Conservation (phyloP, 2,329 filamentous ascomycete species). For the Fusarium gaditjirri region DNA sequence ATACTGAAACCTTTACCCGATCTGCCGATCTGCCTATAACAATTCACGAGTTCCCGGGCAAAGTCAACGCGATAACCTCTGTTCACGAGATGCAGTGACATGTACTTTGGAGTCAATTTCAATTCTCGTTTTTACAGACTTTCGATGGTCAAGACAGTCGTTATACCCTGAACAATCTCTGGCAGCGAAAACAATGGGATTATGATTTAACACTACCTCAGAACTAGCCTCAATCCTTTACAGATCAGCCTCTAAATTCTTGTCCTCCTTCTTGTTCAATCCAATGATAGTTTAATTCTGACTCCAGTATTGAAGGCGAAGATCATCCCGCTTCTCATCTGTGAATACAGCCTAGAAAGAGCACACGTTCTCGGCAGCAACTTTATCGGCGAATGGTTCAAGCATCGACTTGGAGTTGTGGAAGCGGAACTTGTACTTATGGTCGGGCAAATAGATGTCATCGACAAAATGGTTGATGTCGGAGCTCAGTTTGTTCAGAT, state of each 20-base stretch:
- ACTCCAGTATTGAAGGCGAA: neutral
- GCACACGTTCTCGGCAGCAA: neutral
- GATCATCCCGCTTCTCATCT: neutral
- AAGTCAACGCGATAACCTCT: neutral
- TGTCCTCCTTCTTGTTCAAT: neutral
- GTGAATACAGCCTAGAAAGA: neutral
- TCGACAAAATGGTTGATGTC: neutral
- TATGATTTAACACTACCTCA: no score
- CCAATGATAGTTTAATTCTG: neutral
- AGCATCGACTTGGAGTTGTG: neutral
- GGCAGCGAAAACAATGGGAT: neutral
- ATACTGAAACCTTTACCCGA: neutral
- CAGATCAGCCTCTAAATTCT: neutral
- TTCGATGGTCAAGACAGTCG: neutral
- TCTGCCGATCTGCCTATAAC: neutral
- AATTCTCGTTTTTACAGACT: neutral
- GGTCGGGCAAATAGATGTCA: neutral
- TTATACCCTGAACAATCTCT: accelerated
- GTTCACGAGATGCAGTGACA: no score
- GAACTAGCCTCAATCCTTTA: neutral
- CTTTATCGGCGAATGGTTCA: neutral
- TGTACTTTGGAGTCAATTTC: accelerated
- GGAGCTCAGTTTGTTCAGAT: neutral
- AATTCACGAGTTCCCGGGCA: accelerated
- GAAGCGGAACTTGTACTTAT: neutral